Conservation (phyloP, 1,284 basidiomycete species). For the Porogramme epimiltina region DNA sequence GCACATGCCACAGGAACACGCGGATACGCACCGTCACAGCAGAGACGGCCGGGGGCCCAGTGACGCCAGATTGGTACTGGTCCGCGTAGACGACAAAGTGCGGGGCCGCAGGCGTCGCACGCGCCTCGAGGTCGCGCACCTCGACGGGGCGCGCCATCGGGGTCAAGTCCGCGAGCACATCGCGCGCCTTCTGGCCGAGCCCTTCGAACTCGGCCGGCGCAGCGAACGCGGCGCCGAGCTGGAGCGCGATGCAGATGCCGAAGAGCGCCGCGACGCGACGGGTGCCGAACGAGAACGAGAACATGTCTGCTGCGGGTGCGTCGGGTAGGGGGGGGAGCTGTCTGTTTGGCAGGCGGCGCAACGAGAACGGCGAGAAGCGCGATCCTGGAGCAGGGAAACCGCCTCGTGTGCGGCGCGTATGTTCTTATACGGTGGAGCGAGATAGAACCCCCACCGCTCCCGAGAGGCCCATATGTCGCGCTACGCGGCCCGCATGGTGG, state of each 20-base stretch:
- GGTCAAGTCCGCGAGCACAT: not conserved
- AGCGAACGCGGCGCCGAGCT: constrained; percentile 6
- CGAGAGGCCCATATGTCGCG: too few species aligned
- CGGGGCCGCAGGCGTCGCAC: constrained; percentile 39
- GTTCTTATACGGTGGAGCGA: not conserved
- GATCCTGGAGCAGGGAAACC: too few species aligned
- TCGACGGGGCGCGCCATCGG: constrained; percentile 1
- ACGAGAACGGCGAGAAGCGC: too few species aligned
- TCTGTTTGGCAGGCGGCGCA: too few species aligned
- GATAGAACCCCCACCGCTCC: too few species aligned
- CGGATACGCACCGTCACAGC: constrained; percentile 33
- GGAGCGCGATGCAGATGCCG: constrained; percentile 11
- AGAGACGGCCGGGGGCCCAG: constrained; percentile 39
- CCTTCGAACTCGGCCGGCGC: constrained; percentile 1
- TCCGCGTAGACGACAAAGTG: constrained; percentile 47
- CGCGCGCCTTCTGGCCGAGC: not conserved
- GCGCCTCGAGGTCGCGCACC: constrained; percentile 19
- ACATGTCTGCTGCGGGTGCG: not conserved
- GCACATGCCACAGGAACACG: not conserved
- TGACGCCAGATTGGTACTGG: constrained; percentile 37
- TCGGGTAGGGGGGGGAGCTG: too few species aligned
- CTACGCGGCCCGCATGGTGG: too few species aligned
- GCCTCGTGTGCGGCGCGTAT: too few species aligned
- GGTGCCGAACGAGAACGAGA: constrained; percentile 8
- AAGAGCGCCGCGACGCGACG: constrained; percentile 14